These are phyloP conservation scores for Meyerozyma athensensis DNA, from an alignment of 1,139 yeast genomes.

Conservation along the genomic window DNA sequence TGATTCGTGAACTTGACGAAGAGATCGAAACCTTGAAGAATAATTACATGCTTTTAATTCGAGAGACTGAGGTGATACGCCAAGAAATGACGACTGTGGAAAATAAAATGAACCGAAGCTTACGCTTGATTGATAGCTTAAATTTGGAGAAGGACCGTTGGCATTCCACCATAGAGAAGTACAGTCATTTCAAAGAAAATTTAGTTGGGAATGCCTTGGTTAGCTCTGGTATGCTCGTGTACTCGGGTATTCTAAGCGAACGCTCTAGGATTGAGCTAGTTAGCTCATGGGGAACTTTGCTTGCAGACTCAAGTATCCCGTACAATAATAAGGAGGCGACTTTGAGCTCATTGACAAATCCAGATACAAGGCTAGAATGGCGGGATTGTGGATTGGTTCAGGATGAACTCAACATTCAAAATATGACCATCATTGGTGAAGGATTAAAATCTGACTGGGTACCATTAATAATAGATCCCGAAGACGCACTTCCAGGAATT, in stretches of 20 bases:
- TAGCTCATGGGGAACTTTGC: conserved; percentile 35
- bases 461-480: conserved; percentile 75
- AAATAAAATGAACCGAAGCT: conserved; percentile 58
- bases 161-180: conserved; percentile 53
- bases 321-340: conserved; percentile 35
- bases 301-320: conserved; percentile 35
- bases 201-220: conserved; percentile 65
- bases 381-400: conserved; percentile 46
- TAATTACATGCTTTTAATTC: conserved; percentile 65
- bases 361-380: conserved; percentile 48
- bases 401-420: conserved; percentile 61
- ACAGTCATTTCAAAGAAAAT: conserved; percentile 40
- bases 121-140: conserved; percentile 57
- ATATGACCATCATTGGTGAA: conserved; percentile 48
- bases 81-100: conserved; percentile 64
- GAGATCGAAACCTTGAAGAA: conserved; percentile 66
- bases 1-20: conserved; percentile 70
- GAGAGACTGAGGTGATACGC: conserved; percentile 76
- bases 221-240: conserved; percentile 57
- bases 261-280: conserved; percentile 37
- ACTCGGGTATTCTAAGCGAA: conserved; percentile 61
- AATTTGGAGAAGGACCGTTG: conserved; percentile 74
- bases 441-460: conserved; percentile 16
- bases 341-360: conserved; percentile 34
- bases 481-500: conserved; percentile 42